Evolutionary conservation across 108 stramenopile species (phyloP).

Genomic region (Cyclotella baltica): DNA sequence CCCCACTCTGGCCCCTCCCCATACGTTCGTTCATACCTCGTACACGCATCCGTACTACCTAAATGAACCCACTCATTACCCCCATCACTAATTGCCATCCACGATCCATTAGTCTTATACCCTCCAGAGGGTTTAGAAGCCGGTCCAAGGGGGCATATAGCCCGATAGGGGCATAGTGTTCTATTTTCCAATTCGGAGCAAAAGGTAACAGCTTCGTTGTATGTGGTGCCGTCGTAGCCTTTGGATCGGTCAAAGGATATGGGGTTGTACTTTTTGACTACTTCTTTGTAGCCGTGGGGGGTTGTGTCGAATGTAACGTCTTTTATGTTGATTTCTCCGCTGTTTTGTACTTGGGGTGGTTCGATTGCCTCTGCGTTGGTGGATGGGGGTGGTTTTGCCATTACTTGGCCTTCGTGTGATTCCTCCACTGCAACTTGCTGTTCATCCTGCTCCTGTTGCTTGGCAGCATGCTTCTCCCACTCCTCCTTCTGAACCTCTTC

Average conservation of each 20-base stretch:
- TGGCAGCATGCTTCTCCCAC: not conserved
- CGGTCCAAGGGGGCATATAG: constrained; percentile 13
- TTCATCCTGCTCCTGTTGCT: not conserved
- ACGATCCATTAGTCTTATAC: not conserved
- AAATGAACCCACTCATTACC: not conserved
- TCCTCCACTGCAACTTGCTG: no score
- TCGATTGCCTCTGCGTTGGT: not conserved
- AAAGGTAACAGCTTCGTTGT: constrained; percentile 15
- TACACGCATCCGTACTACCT: not conserved
- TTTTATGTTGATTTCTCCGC: not conserved
- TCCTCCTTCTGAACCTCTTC: constrained; percentile 14
- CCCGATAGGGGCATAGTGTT: constrained; percentile 13
- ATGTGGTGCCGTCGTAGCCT: constrained; percentile 29
- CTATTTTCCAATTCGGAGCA: not conserved
- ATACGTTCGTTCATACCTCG: constrained; percentile 4
- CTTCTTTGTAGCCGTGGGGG: not conserved
- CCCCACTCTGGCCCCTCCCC: constrained; percentile 1
- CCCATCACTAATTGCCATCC: constrained; percentile 7
- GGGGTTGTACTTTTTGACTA: constrained; percentile 3
- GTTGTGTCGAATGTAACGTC: not conserved
- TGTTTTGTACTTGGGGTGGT: not conserved
- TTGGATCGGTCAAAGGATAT: constrained; percentile 5
- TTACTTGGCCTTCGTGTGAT: not conserved
- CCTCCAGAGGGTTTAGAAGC: not conserved
- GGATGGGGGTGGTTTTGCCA: not conserved